Base-by-base conservation (phyloP, 169 alveolate species). In the Plasmodium berghei region DNA sequence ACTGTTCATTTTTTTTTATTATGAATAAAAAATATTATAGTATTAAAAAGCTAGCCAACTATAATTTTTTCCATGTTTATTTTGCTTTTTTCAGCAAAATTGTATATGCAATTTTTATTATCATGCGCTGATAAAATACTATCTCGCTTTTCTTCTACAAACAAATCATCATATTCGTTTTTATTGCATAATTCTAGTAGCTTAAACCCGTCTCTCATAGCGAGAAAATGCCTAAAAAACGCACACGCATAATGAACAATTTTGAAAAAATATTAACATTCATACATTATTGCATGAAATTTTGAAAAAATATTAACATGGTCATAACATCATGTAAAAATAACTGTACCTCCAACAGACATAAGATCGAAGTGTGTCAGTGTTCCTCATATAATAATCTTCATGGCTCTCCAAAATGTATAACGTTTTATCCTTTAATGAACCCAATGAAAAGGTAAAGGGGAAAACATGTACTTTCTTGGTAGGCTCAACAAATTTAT, bases 81-180 rank as follows among this genome's bases (percentile, higher is more conserved):
- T 12, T 52, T 26, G 46, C 45, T 40, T 54, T 12, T 46, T 40
- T 74, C 58, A 16, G 49, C 66, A 49, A 64, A 74, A 46, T 24
- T 22, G 45, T 74, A 74, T 10, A 74, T 14, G 42, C 63, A 74
- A 62, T 74, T 66, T 55, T 62, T 61, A 62, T 66, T 74, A 16
- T 26, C 73, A 28, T 62, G 18, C 26, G 48, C 40, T 20, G 18
- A 24, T 26, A 74, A 62, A 48, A 74, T 55, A 18, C 48, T 16
- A 14, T 74, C 88, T 54, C 74, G 5, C 52, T 61, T 74, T 5
- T 66, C 26, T 9, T 74, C 74, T n/a, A 46, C 48, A 54, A 74
- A 74, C 52, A 74, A 74, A 61, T 59, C 74, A 16, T 5, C 45
- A 40, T 74, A 74, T 42, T 74, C 88, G 18, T 74, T 34, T 22